Base-by-base conservation (phyloP, 2,329 filamentous ascomycete genomes). In the Periconia macrospinosa region DNA sequence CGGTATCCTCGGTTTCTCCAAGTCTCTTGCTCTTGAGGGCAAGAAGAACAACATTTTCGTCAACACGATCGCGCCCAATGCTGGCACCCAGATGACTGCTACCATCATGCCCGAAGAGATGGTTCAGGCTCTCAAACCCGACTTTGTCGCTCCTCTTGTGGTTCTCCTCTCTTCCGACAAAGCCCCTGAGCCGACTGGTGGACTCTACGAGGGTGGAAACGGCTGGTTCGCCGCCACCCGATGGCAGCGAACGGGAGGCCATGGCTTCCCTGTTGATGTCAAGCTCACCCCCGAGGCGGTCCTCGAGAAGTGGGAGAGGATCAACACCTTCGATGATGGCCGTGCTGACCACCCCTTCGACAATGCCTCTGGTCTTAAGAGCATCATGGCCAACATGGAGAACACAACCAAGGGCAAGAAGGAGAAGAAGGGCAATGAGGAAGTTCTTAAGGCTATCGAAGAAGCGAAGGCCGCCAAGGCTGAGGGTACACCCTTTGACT, bases 101-200 rank as follows among this genome's bases (percentile, higher is more conserved):
- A 93, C 90, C 47, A 90, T 99, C 73, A 85, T 99, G 82, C 94
- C 94, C 30, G 92, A 96, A 78, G 94, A 99, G 80, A 86, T 97
- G 80, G 92, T 99, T 17, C 92, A 97, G 80, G 93, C 94, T 44
- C 96, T 99, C 83, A 99, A 97, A 86, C 94, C 94, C 55, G 93
- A 97, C 72, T 97, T 96, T 77, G 92, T 99, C 75, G 94, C 94
- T 49, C 94, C 94, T 56, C 79, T 97, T 37, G 92, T 99, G 48
- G 86, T 93, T 51, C 86, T 92, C 42, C 89, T 99, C 53, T 91
- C 86, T 73, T 88, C 85, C 14, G 94, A 99, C 79, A 90, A 91
- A 78, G 86, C 92, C 49, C 93, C 94, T 27, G 84, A 89, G 69
- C 86, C 89, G 63, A 97, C 92, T 53, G 93, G 93, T 60, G 88